These are phyloP conservation scores for Clavulina sp. DNA, from an alignment of 768 basidiomycete genomes.

Conservation along the genomic window DNA sequence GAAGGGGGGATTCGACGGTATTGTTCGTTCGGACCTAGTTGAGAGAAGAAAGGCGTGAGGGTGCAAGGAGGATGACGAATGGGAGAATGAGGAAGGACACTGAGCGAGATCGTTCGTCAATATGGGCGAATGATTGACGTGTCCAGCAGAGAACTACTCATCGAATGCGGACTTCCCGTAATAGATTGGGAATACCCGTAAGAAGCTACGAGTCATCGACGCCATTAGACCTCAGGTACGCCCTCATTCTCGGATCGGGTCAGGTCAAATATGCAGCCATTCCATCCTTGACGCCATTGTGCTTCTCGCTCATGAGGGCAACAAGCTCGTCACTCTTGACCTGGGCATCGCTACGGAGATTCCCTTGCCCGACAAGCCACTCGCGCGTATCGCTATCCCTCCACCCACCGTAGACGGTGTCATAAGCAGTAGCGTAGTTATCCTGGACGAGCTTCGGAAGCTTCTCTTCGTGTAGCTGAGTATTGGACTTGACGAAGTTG, in stretches of 20 bases:
- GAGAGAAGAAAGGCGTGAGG: neutral
- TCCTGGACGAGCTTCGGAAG: conserved; percentile 56
- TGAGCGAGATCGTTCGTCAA: no score
- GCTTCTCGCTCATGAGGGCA: conserved; percentile 51
- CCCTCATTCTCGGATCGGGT: conserved; percentile 86
- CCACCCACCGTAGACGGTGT: conserved; percentile 32
- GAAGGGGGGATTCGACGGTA: conserved; percentile 38
- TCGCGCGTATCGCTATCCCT: conserved; percentile 48
- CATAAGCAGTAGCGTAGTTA: conserved; percentile 39
- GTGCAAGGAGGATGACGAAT: conserved; percentile 27
- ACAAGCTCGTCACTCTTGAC: conserved; percentile 62
- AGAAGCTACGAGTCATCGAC: conserved; percentile 41
- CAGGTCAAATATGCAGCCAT: conserved; percentile 61
- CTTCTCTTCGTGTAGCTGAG: conserved; percentile 52
- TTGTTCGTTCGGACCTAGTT: conserved; percentile 18
- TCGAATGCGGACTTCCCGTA: conserved; percentile 28
- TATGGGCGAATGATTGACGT: neutral
- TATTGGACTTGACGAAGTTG: conserved; percentile 52
- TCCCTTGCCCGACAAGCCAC: conserved; percentile 61
- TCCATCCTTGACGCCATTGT: conserved; percentile 35
- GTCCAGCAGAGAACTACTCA: neutral
- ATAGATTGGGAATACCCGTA: conserved; percentile 49
- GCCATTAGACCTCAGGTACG: conserved; percentile 65
- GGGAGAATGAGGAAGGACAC: no score
- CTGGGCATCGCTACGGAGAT: conserved; percentile 35